Evolutionary conservation across 2,329 filamentous ascomycete species (phyloP).

Genomic region (Neopestalotiopsis rosae): DNA sequence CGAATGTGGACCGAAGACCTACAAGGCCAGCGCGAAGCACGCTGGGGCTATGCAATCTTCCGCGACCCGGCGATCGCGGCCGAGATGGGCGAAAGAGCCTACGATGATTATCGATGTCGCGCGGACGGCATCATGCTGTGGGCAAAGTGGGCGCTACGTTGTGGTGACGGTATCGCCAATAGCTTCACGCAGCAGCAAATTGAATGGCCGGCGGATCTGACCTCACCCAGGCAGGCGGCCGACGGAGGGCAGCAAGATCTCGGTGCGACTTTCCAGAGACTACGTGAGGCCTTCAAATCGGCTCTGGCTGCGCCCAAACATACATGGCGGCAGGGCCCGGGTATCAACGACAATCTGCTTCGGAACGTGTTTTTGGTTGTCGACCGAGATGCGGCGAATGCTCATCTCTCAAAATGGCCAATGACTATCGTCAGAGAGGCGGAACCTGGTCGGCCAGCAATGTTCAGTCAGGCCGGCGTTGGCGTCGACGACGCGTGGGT

Average conservation of each 20-base stretch:
- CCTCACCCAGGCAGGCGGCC: neutral
- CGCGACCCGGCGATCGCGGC: neutral
- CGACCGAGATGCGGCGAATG: neutral
- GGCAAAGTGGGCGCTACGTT: neutral
- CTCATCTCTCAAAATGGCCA: neutral
- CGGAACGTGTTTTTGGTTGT: neutral
- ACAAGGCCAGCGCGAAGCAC: neutral
- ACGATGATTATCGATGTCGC: neutral
- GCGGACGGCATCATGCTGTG: neutral
- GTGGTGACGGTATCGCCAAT: neutral
- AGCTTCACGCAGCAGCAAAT: neutral
- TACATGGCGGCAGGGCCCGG: neutral
- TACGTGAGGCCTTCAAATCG: neutral
- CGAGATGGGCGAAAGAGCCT: neutral
- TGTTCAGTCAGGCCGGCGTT: neutral
- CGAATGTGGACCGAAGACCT: neutral
- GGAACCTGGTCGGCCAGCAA: neutral
- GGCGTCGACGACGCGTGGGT: constrained; percentile 11
- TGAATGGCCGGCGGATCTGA: neutral
- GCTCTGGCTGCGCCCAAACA: neutral
- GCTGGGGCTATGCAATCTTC: neutral
- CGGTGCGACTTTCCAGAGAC: neutral
- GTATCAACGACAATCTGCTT: neutral
- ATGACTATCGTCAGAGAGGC: neutral
- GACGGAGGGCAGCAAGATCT: neutral